phyloP scores from a whole-genome alignment of 2,329 filamentous ascomycete genomes.

The Colletotrichum euphorbiae region DNA sequence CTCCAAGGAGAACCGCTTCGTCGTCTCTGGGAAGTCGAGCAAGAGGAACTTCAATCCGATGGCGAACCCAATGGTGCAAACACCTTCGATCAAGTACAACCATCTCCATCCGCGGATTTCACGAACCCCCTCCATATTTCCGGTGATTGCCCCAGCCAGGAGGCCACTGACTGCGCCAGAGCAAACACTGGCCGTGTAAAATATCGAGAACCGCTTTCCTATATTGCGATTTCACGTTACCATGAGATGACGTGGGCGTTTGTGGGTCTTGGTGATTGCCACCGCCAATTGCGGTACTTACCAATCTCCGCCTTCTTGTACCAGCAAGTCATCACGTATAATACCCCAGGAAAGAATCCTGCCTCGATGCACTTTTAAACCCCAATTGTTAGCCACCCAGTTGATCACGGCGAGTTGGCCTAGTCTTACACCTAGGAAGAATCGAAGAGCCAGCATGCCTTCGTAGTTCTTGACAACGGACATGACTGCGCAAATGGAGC shows the following conservation, averaged over 20 bases:
- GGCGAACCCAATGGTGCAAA: constrained; percentile 51
- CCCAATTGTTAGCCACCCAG: too few relatives aligned
- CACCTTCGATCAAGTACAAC: constrained; percentile 57
- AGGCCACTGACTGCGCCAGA: constrained; percentile 62
- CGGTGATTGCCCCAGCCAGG: constrained; percentile 58
- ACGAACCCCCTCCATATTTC: constrained; percentile 55
- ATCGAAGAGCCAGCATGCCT: constrained; percentile 58
- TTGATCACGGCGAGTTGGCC: too few relatives aligned
- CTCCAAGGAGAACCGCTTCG: constrained; percentile 51
- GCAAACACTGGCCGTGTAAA: constrained; percentile 63
- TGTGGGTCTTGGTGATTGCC: background rate
- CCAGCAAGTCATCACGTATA: constrained; percentile 62
- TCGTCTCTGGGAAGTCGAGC: constrained; percentile 61
- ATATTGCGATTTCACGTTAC: constrained; percentile 27
- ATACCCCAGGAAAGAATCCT: constrained; percentile 59
- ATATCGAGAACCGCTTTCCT: constrained; percentile 63
- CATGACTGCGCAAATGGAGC: constrained; percentile 60
- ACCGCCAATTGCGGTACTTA: background rate
- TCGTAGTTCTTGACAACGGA: constrained; percentile 56
- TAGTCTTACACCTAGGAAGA: constrained; percentile 38
- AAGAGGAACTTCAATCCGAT: constrained; percentile 58
- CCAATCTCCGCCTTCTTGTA: constrained; percentile 59
- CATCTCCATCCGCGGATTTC: constrained; percentile 60
- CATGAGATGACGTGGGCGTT: constrained; percentile 9
- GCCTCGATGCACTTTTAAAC: constrained; percentile 40